A percentile compares a stretch with the other conserved stretches of the same genome.
Conservation (phyloP, 495 filamentous ascomycete genomes). For the Amniculicola lignicola region DNA sequence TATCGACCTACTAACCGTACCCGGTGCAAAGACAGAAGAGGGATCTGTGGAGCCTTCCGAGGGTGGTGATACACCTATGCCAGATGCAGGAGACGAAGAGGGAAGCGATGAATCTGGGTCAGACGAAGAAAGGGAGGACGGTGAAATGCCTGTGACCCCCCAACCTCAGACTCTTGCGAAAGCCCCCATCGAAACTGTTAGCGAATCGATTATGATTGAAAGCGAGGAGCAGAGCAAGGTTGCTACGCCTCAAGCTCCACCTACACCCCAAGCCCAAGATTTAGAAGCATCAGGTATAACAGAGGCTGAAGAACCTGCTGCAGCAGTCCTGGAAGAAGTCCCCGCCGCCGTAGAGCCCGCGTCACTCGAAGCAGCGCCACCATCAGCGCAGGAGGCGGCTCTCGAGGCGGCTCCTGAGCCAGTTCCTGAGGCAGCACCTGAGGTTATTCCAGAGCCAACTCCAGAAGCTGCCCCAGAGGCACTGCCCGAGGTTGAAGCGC, state of each 20-base stretch:
- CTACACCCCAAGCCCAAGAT: no score
- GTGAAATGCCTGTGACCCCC: constrained; percentile 19
- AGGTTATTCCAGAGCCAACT: constrained; percentile 6
- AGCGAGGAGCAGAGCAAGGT: no score
- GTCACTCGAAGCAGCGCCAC: neutral
- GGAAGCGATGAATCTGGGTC: constrained; percentile 35
- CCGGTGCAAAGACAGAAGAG: constrained; percentile 25
- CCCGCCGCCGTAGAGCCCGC: neutral
- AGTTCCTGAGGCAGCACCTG: neutral
- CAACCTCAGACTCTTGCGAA: constrained; percentile 6
- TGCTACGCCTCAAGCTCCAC: neutral
- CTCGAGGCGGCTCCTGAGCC: neutral
- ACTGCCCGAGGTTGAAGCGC: neutral
- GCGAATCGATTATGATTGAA: no score
- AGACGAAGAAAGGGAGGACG: constrained; percentile 36
- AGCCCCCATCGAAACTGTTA: neutral
- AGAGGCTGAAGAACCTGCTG: neutral
- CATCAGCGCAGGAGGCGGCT: neutral
- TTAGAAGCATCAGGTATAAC: neutral
- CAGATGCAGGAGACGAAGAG: constrained; percentile 33
- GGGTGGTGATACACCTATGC: constrained; percentile 39
- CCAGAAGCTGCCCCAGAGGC: neutral
- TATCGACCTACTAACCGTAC: constrained; percentile 12
- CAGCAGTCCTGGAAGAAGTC: neutral
- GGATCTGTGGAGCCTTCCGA: constrained; percentile 35